phyloP scores from a whole-genome alignment of 192 early-diverging fungal genomes.

The Polychytrium aggregatum region DNA sequence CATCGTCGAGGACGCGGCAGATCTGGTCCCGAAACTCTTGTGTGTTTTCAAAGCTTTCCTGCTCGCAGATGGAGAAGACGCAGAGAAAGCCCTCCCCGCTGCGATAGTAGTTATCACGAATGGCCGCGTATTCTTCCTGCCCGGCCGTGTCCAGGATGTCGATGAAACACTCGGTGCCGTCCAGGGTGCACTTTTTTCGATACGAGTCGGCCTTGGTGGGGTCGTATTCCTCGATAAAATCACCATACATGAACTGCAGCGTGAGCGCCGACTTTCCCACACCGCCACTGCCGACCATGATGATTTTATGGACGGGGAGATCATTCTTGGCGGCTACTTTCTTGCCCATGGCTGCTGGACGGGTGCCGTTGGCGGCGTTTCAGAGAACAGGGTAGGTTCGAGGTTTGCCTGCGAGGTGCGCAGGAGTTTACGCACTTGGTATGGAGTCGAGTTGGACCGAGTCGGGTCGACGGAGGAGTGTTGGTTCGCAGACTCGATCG shows the following conservation, averaged over 20 bases:
- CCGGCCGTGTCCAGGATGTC: conserved; percentile 85
- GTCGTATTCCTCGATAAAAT: conserved; percentile 91
- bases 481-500: too few species aligned
- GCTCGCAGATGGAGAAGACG: conserved; percentile 73
- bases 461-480: too few species aligned
- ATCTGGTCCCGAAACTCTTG: conserved; percentile 80
- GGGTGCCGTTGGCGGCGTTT: too few species aligned
- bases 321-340: conserved; percentile 44
- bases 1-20: conserved; percentile 70
- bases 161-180: conserved; percentile 68
- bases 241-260: conserved; percentile 82
- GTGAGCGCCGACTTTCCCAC: conserved; percentile 85
- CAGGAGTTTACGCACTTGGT: too few species aligned
- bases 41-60: conserved; percentile 68
- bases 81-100: conserved; percentile 77
- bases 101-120: conserved; percentile 77
- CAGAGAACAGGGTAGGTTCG: too few species aligned
- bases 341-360: conserved; percentile 66
- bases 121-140: conserved; percentile 87
- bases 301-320: conserved; percentile 76
- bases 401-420: too few species aligned
- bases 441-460: too few species aligned
- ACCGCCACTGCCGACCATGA: conserved; percentile 85
- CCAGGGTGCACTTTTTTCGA: conserved; percentile 67
- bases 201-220: conserved; percentile 88